Evolutionary conservation across 2,329 filamentous ascomycete species (phyloP).

Genomic region (Monosporascus sp.): DNA sequence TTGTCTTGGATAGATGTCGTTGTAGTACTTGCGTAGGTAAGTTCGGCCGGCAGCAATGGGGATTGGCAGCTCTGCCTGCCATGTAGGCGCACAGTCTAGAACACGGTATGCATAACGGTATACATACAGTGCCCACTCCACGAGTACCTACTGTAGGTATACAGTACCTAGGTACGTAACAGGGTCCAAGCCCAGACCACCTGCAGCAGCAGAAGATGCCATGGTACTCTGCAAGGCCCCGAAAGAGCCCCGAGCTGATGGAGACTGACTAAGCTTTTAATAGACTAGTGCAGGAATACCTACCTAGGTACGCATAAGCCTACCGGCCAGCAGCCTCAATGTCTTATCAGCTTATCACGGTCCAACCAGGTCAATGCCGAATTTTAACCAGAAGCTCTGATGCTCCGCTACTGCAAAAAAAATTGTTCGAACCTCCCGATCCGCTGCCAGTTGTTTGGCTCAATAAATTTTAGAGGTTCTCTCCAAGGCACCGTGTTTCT

Average conservation of each 20-base stretch:
- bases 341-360: not conserved
- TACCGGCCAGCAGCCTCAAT: not conserved
- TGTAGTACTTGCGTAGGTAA: not conserved
- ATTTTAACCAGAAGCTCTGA: not conserved
- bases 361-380: not conserved
- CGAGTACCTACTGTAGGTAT: not conserved
- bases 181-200: no score
- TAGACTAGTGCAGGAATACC: no score
- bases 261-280: not conserved
- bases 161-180: not conserved
- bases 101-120: not conserved
- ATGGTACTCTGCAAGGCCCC: no score
- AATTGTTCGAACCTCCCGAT: constrained; percentile 32
- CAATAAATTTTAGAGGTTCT: constrained; percentile 34
- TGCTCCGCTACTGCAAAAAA: constrained; percentile 28
- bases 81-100: not conserved
- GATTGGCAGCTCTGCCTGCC: not conserved
- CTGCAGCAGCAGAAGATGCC: no score
- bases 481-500: constrained; percentile 19
- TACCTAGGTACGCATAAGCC: no score
- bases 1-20: not conserved
- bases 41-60: not conserved
- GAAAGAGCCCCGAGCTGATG: no score
- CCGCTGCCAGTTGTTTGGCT: constrained; percentile 21
- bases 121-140: no score